Conservation (phyloP, 2,329 filamentous ascomycete species). For the Paracamarosporium sp. region DNA sequence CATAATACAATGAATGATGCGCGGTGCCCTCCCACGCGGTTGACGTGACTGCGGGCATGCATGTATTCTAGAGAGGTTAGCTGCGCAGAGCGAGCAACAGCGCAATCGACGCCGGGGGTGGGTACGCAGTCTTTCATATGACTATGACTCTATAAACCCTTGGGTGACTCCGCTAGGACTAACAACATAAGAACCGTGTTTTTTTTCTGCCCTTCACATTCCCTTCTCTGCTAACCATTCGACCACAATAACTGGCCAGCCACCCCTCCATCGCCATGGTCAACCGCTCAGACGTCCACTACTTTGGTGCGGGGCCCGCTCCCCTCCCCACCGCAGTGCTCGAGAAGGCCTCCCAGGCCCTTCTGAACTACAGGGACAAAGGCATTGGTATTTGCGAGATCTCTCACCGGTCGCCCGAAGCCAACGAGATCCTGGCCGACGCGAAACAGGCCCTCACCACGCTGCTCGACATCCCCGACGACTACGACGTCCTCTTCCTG, state of each 20-base stretch:
- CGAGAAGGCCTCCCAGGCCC: constrained; percentile 74
- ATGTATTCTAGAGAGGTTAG: neutral
- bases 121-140: neutral
- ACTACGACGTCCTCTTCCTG: constrained; percentile 89
- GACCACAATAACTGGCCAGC: constrained; percentile 3
- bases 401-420: constrained; percentile 83
- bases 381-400: constrained; percentile 90
- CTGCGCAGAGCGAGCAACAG: too few relatives aligned
- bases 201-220: constrained; percentile 2
- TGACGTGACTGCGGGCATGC: constrained; percentile 13
- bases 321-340: constrained; percentile 81
- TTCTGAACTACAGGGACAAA: constrained; percentile 81
- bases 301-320: constrained; percentile 93
- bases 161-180: constrained; percentile 5
- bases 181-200: neutral
- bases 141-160: constrained; percentile 1
- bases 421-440: constrained; percentile 78
- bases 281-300: constrained; percentile 75
- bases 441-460: constrained; percentile 75
- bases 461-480: constrained; percentile 81
- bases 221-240: constrained; percentile 8
- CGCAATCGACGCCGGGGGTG: too few relatives aligned
- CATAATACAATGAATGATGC: constrained; percentile 23
- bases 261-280: constrained; percentile 62
- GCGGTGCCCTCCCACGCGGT: constrained; percentile 6